These are phyloP conservation scores for Pascua sp. DNA, from an alignment of 1,284 basidiomycete genomes.

Conservation along the genomic window DNA sequence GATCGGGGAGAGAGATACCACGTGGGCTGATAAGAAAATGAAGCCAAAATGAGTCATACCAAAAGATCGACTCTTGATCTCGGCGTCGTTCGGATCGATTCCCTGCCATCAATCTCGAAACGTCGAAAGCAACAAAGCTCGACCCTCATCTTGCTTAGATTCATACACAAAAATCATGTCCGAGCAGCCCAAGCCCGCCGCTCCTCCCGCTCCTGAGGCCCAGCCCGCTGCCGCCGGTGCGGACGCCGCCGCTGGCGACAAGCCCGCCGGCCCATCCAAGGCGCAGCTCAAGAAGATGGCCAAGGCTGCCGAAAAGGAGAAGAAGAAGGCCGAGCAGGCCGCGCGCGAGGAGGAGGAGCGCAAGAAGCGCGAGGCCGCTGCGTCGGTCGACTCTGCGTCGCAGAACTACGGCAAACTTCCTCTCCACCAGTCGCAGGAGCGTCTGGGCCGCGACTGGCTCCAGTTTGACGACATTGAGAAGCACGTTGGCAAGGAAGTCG, in stretches of 20 bases:
- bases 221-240: conserved; percentile 11
- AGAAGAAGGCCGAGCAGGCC: conserved; percentile 78
- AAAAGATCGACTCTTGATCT: no score
- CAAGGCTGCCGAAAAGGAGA: conserved; percentile 88
- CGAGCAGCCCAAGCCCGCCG: conserved; percentile 14
- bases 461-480: conserved; percentile 67
- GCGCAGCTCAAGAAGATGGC: conserved; percentile 89
- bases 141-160: background rate
- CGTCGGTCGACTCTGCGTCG: conserved; percentile 73
- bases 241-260: conserved; percentile 15
- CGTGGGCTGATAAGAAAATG: no score
- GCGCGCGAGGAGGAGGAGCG: conserved; percentile 75
- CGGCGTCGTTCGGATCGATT: no score
- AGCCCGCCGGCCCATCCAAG: conserved; percentile 62
- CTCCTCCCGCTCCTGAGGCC: conserved; percentile 6
- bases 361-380: conserved; percentile 68
- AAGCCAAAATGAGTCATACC: background rate
- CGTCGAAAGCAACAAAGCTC: background rate
- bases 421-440: conserved; percentile 82
- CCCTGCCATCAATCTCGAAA: no score
- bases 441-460: conserved; percentile 53
- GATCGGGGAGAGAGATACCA: no score
- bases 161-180: conserved; percentile 19
- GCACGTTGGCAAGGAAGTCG: conserved; percentile 71
- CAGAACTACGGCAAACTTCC: conserved; percentile 88